phyloP scores from a whole-genome alignment of 1,284 basidiomycete species.

The Earliella scabrosa region DNA sequence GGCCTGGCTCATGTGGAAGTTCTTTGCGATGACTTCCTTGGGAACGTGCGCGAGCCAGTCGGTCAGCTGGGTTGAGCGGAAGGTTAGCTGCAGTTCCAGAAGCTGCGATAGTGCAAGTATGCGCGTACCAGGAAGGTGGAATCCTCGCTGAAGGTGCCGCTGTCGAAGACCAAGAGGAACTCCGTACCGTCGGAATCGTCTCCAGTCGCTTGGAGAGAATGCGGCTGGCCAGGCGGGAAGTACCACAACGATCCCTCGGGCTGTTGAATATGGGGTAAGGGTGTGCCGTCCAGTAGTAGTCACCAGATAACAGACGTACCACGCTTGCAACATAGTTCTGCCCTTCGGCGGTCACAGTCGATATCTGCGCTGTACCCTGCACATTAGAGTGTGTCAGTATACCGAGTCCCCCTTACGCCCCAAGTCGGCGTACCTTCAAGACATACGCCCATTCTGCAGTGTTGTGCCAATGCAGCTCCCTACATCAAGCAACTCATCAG shows the following conservation, averaged over 20 bases:
- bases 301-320: slow-evolving; percentile 13
- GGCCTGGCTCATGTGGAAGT: slow-evolving; percentile 39
- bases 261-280: slow-evolving; percentile 29
- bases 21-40: slow-evolving; percentile 48
- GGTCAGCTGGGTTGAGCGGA: slow-evolving; percentile 27
- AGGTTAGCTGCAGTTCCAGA: neutral
- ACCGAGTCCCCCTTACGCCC: neutral
- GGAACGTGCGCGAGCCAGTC: slow-evolving; percentile 47
- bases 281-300: too few relatives aligned
- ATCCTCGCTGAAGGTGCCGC: slow-evolving; percentile 46
- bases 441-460: slow-evolving; percentile 77
- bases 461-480: slow-evolving; percentile 79
- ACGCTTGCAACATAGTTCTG: slow-evolving; percentile 65
- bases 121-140: slow-evolving; percentile 44
- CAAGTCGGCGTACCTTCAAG: slow-evolving; percentile 45
- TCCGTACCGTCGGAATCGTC: slow-evolving; percentile 63
- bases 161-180: slow-evolving; percentile 62
- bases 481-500: too few relatives aligned
- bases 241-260: slow-evolving; percentile 54
- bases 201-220: slow-evolving; percentile 63
- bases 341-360: slow-evolving; percentile 63
- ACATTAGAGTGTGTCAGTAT: neutral
- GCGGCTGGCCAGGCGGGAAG: slow-evolving; percentile 62
- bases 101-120: neutral
- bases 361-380: slow-evolving; percentile 64